Conservation (phyloP, 768 basidiomycete genomes). For the Pholiota conissans region DNA sequence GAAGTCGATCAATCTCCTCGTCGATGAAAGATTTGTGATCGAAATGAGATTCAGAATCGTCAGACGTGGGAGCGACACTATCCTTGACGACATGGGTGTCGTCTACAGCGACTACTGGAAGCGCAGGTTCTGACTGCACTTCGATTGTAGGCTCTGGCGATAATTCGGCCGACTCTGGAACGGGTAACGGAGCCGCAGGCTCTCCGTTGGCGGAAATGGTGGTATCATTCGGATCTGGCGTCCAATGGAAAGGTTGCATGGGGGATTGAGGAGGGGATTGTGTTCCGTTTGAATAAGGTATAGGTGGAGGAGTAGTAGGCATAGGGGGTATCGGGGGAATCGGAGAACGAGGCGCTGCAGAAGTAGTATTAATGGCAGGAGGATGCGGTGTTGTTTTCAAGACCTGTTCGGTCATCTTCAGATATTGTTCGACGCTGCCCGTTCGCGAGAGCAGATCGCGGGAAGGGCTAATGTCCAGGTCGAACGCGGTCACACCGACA, state of each 20-base stretch:
- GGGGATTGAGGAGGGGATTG: neutral
- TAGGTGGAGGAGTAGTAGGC: constrained; percentile 10
- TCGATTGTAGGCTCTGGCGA: constrained; percentile 10
- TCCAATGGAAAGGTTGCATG: constrained; percentile 6
- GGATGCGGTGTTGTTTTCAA: neutral
- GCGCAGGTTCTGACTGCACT: neutral
- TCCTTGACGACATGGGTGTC: neutral
- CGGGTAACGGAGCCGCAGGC: neutral
- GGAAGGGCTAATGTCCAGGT: constrained; percentile 61
- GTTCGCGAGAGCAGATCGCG: constrained; percentile 61
- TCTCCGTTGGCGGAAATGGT: neutral
- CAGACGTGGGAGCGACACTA: neutral
- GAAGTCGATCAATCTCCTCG: constrained; percentile 5
- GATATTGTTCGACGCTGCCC: constrained; percentile 66
- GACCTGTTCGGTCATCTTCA: constrained; percentile 51
- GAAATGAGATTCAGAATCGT: neutral
- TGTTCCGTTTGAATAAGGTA: neutral
- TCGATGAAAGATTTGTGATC: constrained; percentile 3
- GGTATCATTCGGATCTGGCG: neutral
- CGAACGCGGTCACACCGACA: constrained; percentile 66
- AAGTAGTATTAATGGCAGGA: neutral
- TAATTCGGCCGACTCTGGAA: neutral
- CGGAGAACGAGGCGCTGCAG: constrained; percentile 4
- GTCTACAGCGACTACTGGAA: neutral
- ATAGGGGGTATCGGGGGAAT: constrained; percentile 10